Percentiles rank a stretch among this genome's conserved stretches.
Conservation (phyloP, 352 stramenopile genomes). For the Phytophthora pinifolia region DNA sequence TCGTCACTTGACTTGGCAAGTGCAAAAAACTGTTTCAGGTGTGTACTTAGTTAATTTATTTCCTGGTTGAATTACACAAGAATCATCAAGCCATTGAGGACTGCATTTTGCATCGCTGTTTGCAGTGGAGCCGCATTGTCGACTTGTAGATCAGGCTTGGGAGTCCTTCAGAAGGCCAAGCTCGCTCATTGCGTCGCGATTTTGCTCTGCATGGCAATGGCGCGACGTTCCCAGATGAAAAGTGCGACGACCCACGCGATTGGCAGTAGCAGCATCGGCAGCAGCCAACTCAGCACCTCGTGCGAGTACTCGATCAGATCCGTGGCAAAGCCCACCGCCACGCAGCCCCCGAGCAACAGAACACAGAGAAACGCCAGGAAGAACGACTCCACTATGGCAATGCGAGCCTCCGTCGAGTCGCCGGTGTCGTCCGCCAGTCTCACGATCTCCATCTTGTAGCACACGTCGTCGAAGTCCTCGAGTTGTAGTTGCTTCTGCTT, state of each 20-base stretch:
- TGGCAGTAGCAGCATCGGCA: conserved; percentile 55
- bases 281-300: conserved; percentile 36
- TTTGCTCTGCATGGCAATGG: conserved; percentile 27
- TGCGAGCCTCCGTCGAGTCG: conserved; percentile 7
- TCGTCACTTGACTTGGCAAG: too few species aligned
- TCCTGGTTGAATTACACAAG: too few species aligned
- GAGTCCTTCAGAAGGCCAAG: too few species aligned
- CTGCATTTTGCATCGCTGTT: too few species aligned
- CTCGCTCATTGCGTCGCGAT: conserved; percentile 23
- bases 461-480: conserved; percentile 69
- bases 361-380: conserved; percentile 32
- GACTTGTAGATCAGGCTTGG: too few species aligned
- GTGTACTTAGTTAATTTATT: too few species aligned
- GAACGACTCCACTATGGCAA: conserved; percentile 34
- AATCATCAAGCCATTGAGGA: too few species aligned
- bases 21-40: too few species aligned
- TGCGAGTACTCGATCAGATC: conserved; percentile 36
- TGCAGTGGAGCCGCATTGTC: too few species aligned
- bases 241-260: conserved; percentile 46
- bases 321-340: conserved; percentile 39
- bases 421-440: conserved; percentile 23
- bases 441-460: conserved; percentile 65
- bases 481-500: conserved; percentile 32
- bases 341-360: conserved; percentile 33
- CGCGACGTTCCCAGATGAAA: conserved; percentile 45